Base-by-base conservation (phyloP, 2,329 filamentous ascomycete species). In the Ceratocystis albifundus region DNA sequence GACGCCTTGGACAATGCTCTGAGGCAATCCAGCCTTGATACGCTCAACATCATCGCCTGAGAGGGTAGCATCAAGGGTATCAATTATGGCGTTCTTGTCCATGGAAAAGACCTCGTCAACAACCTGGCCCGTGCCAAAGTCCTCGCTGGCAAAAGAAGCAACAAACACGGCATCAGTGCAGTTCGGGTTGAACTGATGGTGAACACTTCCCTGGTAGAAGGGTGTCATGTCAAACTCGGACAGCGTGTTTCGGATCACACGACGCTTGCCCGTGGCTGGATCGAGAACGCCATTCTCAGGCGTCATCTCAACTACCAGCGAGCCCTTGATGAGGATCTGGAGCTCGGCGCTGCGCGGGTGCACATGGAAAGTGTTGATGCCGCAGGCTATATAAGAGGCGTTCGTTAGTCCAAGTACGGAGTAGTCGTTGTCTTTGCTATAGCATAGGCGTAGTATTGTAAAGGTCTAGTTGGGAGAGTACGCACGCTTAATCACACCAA, bases 341-440 rank as follows among this genome's bases (percentile, higher is more conserved):
- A 84, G 77, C 74, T 84, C 80, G 41, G 78, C 76, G 41, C 79
- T 77, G 53, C 81, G 80, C 62, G 80, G 80, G 73, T 83, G 81
- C 2, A 80, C 76, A 74, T 84, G 82, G 20, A 81, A 80, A 6
- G 79, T 82, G 76, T 82, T 83, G 74, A 84, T 80, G 67, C 79
- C 81, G 70, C 81, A 84, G 45, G 77, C 74, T 72, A 68, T 72
- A 68, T 73, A 70, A 25, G 25, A 55, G 20, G 55, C 0, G 17
- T 17, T 10, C 7, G 55, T 59, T 36, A 59, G 55, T 36, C 25
- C 10, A 17, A 25, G 25, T 36, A 15, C 3, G 71, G 70, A 46
- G 17, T 20, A 12, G 10, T 12, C 36, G 36, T 41, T 15, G 36
- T 41, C 8, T 41, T 41, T 12, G 36, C 36, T 12, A 41, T 41